Evolutionary conservation across 2,329 filamentous ascomycete genomes (phyloP), one percentile per base, ranked within the genome.

Genomic region (Coleophoma crateriformis): DNA sequence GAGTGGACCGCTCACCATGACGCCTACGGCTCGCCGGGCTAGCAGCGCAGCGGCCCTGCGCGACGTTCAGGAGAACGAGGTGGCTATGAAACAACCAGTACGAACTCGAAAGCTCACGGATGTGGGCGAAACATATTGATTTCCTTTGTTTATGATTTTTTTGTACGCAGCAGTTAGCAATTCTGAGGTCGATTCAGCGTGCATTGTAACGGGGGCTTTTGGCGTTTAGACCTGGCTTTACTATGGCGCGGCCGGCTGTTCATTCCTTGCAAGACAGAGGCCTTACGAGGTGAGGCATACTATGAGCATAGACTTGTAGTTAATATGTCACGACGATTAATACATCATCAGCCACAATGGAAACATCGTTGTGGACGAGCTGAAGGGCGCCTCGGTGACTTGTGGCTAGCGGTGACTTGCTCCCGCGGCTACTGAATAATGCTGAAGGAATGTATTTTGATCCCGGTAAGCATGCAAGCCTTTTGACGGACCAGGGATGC

Each of bases 101-200:
- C 49, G 61, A 45, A 58, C 73, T 48, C 67, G 76, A 55, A 75
- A 75, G 58, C 67, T 76, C 60, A 76, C 69, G 63, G 75, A 77
- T 50, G 67, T 79, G 42, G 78, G 78, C 39, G 78, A 82, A 65
- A 79, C 76, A n/a, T 81, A 75, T 64, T 81, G 68, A 66, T 46
- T 47, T 27, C 34, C 19, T 41, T 41, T 41, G 39, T 41, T 41
- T 11, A 17, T 41, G 17, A 41, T 41, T 27, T 27, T 27, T 27
- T 27, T 27, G 27, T 27, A 27, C 27, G 27, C 27, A 27, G 27
- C 27, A 27, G 27, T 27, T 27, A 27, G 27, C 27, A 27, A 27
- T 27, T 27, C 27, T 27, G 27, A 27, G 27, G 7, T 27, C 27
- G 27, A 41, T 41, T 41, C 39, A 41, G 39, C 39, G 39, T 19